Evolutionary conservation across 768 basidiomycete genomes (phyloP).

Genomic region (Pleurotus sapidus): DNA sequence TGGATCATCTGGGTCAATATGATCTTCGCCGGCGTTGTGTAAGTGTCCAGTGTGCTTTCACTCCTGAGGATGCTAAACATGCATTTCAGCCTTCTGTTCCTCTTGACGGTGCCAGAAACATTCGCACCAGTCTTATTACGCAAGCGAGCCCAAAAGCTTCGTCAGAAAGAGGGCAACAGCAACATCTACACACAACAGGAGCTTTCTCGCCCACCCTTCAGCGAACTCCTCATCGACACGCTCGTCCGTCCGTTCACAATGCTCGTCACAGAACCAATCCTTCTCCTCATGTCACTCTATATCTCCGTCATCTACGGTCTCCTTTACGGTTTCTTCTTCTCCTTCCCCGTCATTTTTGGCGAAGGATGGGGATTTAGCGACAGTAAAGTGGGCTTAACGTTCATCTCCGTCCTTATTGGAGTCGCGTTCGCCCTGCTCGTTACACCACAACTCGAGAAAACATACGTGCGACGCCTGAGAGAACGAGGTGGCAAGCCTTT

Average conservation of each 20-base stretch:
- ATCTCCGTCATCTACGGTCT: constrained; percentile 40
- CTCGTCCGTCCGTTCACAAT: constrained; percentile 41
- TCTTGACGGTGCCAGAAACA: constrained; percentile 38
- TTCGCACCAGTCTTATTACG: constrained; percentile 42
- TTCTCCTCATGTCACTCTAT: constrained; percentile 42
- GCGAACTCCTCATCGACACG: constrained; percentile 34
- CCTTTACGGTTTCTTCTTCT: constrained; percentile 15
- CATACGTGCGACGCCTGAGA: constrained; percentile 26
- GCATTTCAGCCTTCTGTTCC: constrained; percentile 11
- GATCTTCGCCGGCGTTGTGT: constrained; percentile 35
- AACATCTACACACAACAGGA: constrained; percentile 41
- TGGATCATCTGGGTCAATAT: constrained; percentile 38
- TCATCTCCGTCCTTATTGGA: constrained; percentile 37
- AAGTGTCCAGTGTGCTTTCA: constrained; percentile 9
- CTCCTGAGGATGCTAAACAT: background rate
- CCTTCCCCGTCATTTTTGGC: constrained; percentile 34
- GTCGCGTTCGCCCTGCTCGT: constrained; percentile 28
- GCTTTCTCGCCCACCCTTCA: constrained; percentile 28
- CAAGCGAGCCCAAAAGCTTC: constrained; percentile 33
- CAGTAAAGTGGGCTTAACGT: constrained; percentile 34
- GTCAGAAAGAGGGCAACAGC: constrained; percentile 29
- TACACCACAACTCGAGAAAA: constrained; percentile 29
- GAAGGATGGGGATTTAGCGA: constrained; percentile 32
- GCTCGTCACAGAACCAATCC: constrained; percentile 42
- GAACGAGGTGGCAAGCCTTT: constrained; percentile 34